Conservation (phyloP, 2,329 filamentous ascomycete species). For the Fusarium subglutinans region DNA sequence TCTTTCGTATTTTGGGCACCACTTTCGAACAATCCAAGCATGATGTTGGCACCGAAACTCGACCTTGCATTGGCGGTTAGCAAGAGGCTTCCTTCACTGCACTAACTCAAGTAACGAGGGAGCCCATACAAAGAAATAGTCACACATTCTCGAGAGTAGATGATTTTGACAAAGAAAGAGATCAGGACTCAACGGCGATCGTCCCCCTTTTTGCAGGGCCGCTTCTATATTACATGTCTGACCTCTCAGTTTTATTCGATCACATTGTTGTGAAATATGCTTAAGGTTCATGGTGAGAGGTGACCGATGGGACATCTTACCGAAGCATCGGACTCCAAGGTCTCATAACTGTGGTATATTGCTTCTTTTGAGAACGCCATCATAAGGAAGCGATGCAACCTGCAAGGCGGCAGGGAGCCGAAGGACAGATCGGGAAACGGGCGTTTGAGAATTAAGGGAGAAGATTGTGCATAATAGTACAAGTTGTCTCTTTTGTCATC, state of each 20-base stretch:
- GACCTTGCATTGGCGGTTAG: slow-evolving; percentile 22
- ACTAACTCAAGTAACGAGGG: neutral
- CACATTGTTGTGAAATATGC: neutral
- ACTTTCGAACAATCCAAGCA: slow-evolving; percentile 38
- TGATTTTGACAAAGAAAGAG: neutral
- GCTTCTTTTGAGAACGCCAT: slow-evolving; percentile 34
- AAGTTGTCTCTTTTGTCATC: slow-evolving; percentile 28
- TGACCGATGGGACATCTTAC: slow-evolving; percentile 21
- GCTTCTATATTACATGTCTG: neutral
- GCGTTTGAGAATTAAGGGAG: slow-evolving; percentile 9
- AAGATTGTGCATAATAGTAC: neutral
- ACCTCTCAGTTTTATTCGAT: slow-evolving; percentile 1
- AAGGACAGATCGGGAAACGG: slow-evolving; percentile 20
- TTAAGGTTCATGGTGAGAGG: slow-evolving; percentile 15
- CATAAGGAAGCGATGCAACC: slow-evolving; percentile 27
- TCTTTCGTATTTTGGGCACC: slow-evolving; percentile 37
- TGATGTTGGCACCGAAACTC: slow-evolving; percentile 40
- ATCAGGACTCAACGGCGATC: neutral
- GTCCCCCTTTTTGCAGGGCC: slow-evolving; percentile 7
- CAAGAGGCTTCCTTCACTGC: neutral
- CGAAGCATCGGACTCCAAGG: slow-evolving; percentile 8
- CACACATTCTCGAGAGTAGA: slow-evolving; percentile 30
- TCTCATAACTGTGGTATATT: slow-evolving; percentile 20
- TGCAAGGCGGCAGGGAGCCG: slow-evolving; percentile 14
- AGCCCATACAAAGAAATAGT: slow-evolving; percentile 38